Conservation (phyloP, 805 yeast species). For the Teunomyces funiuensis region DNA sequence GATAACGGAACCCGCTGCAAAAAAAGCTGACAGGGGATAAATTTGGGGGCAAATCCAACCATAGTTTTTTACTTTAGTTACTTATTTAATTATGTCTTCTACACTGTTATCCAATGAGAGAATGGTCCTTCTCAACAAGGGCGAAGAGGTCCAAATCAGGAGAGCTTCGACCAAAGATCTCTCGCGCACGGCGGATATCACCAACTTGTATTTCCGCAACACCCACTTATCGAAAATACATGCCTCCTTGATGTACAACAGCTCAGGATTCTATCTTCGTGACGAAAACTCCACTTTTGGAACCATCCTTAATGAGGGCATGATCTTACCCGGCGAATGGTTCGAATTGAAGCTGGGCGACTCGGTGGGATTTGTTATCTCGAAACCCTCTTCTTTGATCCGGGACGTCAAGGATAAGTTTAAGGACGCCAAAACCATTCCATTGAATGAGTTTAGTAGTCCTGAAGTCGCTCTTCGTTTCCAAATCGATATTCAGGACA, state of each 20-base stretch:
- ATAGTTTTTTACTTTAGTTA: background rate
- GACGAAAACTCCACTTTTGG: slow-evolving; percentile 42
- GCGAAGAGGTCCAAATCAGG: slow-evolving; percentile 16
- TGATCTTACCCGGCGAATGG: slow-evolving; percentile 20
- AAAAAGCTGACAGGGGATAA: slow-evolving; percentile 2
- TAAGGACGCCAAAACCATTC: slow-evolving; percentile 17
- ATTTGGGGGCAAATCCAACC: slow-evolving; percentile 1
- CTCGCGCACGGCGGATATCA: slow-evolving; percentile 21
- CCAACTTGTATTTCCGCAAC: slow-evolving; percentile 33
- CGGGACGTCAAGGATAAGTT: slow-evolving; percentile 11
- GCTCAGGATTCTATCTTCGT: slow-evolving; percentile 22
- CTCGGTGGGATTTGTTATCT: slow-evolving; percentile 34
- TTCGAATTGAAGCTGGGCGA: slow-evolving; percentile 24
- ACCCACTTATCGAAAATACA: slow-evolving; percentile 40
- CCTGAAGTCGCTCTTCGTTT: slow-evolving; percentile 23
- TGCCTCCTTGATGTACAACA: slow-evolving; percentile 24
- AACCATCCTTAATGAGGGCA: slow-evolving; percentile 29
- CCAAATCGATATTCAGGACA: slow-evolving; percentile 13
- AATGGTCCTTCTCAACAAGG: slow-evolving; percentile 12
- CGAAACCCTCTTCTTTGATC: slow-evolving; percentile 27
- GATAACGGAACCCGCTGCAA: slow-evolving; percentile 4
- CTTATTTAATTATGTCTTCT: slow-evolving; percentile 3
- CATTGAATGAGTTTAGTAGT: slow-evolving; percentile 20
- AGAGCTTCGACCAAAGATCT: slow-evolving; percentile 35
- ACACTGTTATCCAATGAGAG: slow-evolving; percentile 9